phyloP scores from a whole-genome alignment of 768 basidiomycete genomes.

The Strobilomyces echinocephalus region DNA sequence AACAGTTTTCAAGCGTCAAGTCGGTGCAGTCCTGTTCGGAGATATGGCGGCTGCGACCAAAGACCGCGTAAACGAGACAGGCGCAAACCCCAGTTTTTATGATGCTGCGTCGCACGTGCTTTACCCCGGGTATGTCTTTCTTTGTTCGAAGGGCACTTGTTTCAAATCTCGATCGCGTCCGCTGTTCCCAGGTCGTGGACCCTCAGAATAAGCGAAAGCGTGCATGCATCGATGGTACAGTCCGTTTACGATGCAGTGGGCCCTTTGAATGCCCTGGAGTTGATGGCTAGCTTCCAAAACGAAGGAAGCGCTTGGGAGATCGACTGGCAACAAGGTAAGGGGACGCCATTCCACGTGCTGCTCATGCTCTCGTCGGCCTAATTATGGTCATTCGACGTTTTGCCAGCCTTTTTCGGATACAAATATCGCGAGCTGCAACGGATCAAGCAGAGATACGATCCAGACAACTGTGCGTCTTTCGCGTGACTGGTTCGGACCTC shows the following conservation, averaged over 20 bases:
- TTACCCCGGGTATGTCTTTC: constrained; percentile 1
- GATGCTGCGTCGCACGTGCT: constrained; percentile 13
- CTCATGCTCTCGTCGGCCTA: too few relatives aligned
- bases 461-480: constrained; percentile 6
- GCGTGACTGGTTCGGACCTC: neutral
- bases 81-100: constrained; percentile 18
- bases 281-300: constrained; percentile 18
- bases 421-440: constrained; percentile 10
- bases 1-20: neutral
- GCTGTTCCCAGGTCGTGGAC: constrained; percentile 12
- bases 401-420: constrained; percentile 10
- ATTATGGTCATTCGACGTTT: neutral
- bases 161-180: neutral
- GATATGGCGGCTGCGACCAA: constrained; percentile 10
- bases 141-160: neutral
- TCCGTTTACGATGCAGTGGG: constrained; percentile 3
- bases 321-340: constrained; percentile 13
- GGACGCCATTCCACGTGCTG: neutral
- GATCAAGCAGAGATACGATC: constrained; percentile 16
- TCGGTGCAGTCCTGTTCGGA: constrained; percentile 5
- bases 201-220: neutral
- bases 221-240: neutral
- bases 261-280: constrained; percentile 9
- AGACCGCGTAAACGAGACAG: constrained; percentile 11
- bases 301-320: constrained; percentile 14